A percentile compares a stretch with the other conserved stretches of the same genome.
Conservation (phyloP, 345 rosid genomes). For the Eucalyptus tenuipes region DNA sequence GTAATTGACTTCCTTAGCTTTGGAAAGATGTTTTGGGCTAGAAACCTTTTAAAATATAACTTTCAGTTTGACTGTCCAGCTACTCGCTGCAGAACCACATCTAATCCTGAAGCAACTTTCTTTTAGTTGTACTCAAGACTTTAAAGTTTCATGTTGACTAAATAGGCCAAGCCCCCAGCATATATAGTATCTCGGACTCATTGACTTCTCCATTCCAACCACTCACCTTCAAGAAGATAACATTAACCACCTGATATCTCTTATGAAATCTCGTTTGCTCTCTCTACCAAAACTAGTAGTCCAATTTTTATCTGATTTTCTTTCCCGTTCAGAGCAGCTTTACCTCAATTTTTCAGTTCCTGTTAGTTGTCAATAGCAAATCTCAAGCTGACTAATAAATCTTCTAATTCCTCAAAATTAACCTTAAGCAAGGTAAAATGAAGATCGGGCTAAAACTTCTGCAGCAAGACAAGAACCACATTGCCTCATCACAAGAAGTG, state of each 20-base stretch:
- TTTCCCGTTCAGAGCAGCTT: background rate
- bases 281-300: background rate
- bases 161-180: background rate
- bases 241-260: background rate
- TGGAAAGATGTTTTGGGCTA: background rate
- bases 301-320: background rate
- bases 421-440: background rate
- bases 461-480: background rate
- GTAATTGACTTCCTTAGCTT: background rate
- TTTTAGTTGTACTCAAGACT: background rate
- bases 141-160: background rate
- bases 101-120: background rate
- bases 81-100: background rate
- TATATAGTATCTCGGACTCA: background rate
- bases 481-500: background rate
- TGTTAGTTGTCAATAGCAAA: background rate
- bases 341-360: background rate
- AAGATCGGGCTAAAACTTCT: background rate
- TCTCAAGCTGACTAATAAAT: background rate
- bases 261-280: background rate
- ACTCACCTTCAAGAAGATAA: background rate
- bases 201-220: background rate
- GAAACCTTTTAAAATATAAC: background rate
- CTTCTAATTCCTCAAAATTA: background rate
- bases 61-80: background rate